phyloP scores from a whole-genome alignment of 2,329 filamentous ascomycete species.

The Diplodia mutila region DNA sequence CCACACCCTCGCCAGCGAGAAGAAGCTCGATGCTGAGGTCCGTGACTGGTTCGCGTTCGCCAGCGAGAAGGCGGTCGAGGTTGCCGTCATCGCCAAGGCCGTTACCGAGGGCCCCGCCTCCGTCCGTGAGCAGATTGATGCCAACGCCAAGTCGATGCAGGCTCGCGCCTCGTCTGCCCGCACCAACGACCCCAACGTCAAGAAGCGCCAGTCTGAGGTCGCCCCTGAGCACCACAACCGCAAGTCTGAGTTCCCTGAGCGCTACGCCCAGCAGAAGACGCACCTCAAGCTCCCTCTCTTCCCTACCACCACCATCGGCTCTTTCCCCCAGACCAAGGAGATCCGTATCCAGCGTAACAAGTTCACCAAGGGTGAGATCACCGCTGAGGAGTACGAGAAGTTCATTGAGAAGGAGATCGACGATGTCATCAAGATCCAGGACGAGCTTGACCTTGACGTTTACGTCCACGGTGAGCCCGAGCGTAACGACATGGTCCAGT shows the following conservation, averaged over 20 bases:
- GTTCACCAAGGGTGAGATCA: slow-evolving; percentile 99
- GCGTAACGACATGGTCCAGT: slow-evolving; percentile 99
- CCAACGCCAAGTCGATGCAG: slow-evolving; percentile 93
- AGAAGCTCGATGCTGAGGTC: slow-evolving; percentile 93
- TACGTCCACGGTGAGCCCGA: slow-evolving; percentile 98
- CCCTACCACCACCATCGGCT: slow-evolving; percentile 98
- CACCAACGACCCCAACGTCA: slow-evolving; percentile 97
- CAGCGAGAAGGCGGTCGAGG: slow-evolving; percentile 88
- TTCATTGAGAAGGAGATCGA: slow-evolving; percentile 99
- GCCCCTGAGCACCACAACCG: slow-evolving; percentile 85
- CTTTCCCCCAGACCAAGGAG: slow-evolving; percentile 99
- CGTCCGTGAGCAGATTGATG: slow-evolving; percentile 87
- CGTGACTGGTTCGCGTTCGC: slow-evolving; percentile 99
- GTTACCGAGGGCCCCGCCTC: slow-evolving; percentile 89
- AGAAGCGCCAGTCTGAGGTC: slow-evolving; percentile 91
- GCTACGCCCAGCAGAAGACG: slow-evolving; percentile 87
- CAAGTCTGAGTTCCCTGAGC: slow-evolving; percentile 82
- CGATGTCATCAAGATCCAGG: slow-evolving; percentile 93
- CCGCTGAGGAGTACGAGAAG: slow-evolving; percentile 87
- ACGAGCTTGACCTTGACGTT: slow-evolving; percentile 96
- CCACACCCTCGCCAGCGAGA: slow-evolving; percentile 97
- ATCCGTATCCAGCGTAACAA: slow-evolving; percentile 97
- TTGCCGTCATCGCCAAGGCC: slow-evolving; percentile 93
- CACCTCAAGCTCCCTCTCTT: slow-evolving; percentile 93
- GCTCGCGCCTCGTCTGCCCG: slow-evolving; percentile 88